Base-by-base conservation (phyloP, 306 rosid species). In the Dalbergia cultrata region DNA sequence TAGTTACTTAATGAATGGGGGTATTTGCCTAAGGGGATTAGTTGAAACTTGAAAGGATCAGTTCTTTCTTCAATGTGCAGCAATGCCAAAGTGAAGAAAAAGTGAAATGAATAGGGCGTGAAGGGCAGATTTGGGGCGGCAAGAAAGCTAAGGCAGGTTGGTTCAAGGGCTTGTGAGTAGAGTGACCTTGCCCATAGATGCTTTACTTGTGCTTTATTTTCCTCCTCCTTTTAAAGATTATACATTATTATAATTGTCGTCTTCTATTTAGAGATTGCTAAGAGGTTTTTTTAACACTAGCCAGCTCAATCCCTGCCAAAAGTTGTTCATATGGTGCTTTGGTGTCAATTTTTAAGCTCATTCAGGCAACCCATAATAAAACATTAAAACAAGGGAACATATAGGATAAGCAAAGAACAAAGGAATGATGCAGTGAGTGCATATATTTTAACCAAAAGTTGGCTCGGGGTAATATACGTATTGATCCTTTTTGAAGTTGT, bases 21-120 rank as follows among this genome's bases (percentile, higher is more conserved):
- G 47, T 82, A 67, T 80, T 53, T 77, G 41, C 16, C 45, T 74
- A 66, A 80, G 74, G 70, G 78, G 73, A 35, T 50, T 77, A 45
- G 43, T 61, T 54, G 80, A 71, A 83, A 45, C 43, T 34, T 54
- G 80, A 76, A 83, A 70, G 87, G 82, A 76, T 84, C 34, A 86
- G 82, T 76, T 84, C 83, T 89, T 91, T 91, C 96, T 87, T 91
- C 80, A 47, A 31, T 70, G 49, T 80, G 67, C 86, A 84, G 90
- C 87, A 89, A 91, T 74, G 77, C 50, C 79, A 81, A 72, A 71
- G 85, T 39, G 49, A 33, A 75, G 77, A 79, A 81, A 77, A 80
- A 84, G 85, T 76, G 78, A 26, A 11, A 60, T 19, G 59, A 75
- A 65, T 13, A 67, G 17, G 12, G 59, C 13, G 14, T 54, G 58